Base-by-base conservation (phyloP, 352 stramenopile species). In the Paralagenidium karlingii region DNA sequence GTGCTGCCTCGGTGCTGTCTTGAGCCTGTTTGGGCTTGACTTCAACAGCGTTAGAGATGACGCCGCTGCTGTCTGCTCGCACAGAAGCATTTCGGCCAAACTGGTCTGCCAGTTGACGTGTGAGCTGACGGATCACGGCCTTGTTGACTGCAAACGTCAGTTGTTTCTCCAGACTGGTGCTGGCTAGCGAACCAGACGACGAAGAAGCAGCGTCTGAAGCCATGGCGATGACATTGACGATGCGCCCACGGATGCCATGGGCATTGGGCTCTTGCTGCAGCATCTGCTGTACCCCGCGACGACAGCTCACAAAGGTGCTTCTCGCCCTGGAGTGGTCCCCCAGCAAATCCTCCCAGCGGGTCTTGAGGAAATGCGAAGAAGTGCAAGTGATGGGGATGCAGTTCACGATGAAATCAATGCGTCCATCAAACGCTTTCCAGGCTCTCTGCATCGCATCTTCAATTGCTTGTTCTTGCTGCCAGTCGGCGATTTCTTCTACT, bases 361-460 rank as follows among this genome's bases (percentile, higher is more conserved):
- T 48, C 24, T 57, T 53, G 11, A 81, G 47, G 27, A 50, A 19
- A 3, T 36, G 30, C 3, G 22, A 22, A 7, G 30, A 20, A 36
- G 22, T 36, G 30, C 22, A 22, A 8, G 24, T 61, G 1, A 52
- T 32, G 0, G 65, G 60, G 9, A 82, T 47, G 37, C 67, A 84
- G 51, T 84, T 82, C 41, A 82, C 65, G 12, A 82, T 65, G 58
- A 84, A 84, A 51, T 82, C 70, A 19, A 82, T 65, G 39, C 70
- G 70, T 36, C 53, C 60, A 32, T 82, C 63, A 34, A 84, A 80
- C 26, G 45, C 47, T 7, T 36, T 20, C 30, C 30, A 36, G 22
- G 19, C 30, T 16, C 22, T 22, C 3, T 16, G 22, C 22, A 22
- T 20, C 16, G 16, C 30, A 36, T 36, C 19, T 22, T 22, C 19